A percentile compares a stretch with the other conserved stretches of the same genome.
These are phyloP conservation scores for Scheffersomyces titani DNA, from an alignment of 1,139 yeast genomes.

Conservation along the genomic window DNA sequence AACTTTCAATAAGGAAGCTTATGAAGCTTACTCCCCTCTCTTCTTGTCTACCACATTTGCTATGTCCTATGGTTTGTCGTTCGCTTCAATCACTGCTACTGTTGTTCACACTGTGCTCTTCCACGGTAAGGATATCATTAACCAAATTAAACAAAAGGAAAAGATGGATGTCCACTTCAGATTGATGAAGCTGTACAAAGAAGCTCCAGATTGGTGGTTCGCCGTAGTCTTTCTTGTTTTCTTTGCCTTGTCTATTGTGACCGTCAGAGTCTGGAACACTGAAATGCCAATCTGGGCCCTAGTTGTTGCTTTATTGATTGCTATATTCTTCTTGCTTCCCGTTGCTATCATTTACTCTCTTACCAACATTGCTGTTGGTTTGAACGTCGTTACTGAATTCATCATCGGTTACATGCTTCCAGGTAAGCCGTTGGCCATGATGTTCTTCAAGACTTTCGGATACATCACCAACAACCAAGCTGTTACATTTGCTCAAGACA, in stretches of 20 bases:
- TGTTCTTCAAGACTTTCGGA: conserved; percentile 49
- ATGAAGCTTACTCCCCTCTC: conserved; percentile 56
- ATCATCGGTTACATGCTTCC: conserved; percentile 50
- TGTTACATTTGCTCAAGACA: conserved; percentile 52
- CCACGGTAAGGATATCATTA: conserved; percentile 55
- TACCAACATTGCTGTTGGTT: conserved; percentile 48
- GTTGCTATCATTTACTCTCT: conserved; percentile 44
- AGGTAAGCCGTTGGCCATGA: conserved; percentile 50
- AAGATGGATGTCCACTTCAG: conserved; percentile 64
- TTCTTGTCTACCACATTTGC: conserved; percentile 67
- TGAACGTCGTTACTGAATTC: conserved; percentile 48
- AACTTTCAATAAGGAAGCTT: conserved; percentile 48
- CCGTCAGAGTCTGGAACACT: conserved; percentile 43
- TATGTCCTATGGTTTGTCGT: conserved; percentile 60
- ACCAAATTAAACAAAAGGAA: conserved; percentile 44
- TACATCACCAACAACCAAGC: conserved; percentile 58
- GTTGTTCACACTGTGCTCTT: conserved; percentile 54
- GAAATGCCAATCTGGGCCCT: conserved; percentile 44
- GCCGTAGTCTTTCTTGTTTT: conserved; percentile 38
- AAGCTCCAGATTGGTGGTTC: conserved; percentile 73
- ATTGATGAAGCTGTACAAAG: conserved; percentile 58
- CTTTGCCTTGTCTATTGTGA: conserved; percentile 42
- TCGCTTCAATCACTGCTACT: conserved; percentile 62
- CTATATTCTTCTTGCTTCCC: conserved; percentile 41
- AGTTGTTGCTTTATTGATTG: conserved; percentile 42